Conservation (phyloP, 108 stramenopile genomes). For the Cyclotella sp. region DNA sequence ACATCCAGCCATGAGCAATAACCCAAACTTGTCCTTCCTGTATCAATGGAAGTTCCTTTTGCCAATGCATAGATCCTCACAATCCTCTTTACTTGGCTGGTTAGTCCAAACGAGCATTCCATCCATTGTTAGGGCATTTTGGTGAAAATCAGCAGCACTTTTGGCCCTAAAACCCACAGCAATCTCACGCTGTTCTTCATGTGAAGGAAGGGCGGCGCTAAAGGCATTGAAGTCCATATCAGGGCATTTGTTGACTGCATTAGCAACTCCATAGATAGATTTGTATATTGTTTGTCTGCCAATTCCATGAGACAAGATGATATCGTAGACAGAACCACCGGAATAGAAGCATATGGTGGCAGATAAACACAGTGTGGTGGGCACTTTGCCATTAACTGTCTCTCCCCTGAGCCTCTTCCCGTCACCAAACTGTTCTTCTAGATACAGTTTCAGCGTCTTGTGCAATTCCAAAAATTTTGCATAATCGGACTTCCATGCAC, state of each 20-base stretch:
- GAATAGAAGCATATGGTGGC: slow-evolving; percentile 27
- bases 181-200: slow-evolving; percentile 36
- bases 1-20: too few relatives aligned
- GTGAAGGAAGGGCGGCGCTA: slow-evolving; percentile 15
- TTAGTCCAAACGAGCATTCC: too few relatives aligned
- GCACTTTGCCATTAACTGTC: neutral
- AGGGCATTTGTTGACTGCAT: slow-evolving; percentile 14
- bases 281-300: neutral
- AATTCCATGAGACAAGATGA: slow-evolving; percentile 10
- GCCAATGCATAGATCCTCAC: too few relatives aligned
- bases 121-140: too few relatives aligned
- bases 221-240: slow-evolving; percentile 1
- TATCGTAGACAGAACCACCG: slow-evolving; percentile 24
- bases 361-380: too few relatives aligned
- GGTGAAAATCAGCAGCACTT: too few relatives aligned
- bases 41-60: too few relatives aligned
- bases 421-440: neutral
- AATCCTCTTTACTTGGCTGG: too few relatives aligned
- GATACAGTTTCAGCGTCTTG: neutral
- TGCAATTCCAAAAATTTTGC: neutral
- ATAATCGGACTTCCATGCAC: neutral
- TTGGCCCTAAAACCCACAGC: slow-evolving; percentile 47
- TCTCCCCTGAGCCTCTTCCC: neutral
- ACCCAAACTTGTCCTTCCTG: too few relatives aligned
- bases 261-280: slow-evolving; percentile 19